phyloP scores from a whole-genome alignment of 208 protist species.

The Crithidia acanthocephali region DNA sequence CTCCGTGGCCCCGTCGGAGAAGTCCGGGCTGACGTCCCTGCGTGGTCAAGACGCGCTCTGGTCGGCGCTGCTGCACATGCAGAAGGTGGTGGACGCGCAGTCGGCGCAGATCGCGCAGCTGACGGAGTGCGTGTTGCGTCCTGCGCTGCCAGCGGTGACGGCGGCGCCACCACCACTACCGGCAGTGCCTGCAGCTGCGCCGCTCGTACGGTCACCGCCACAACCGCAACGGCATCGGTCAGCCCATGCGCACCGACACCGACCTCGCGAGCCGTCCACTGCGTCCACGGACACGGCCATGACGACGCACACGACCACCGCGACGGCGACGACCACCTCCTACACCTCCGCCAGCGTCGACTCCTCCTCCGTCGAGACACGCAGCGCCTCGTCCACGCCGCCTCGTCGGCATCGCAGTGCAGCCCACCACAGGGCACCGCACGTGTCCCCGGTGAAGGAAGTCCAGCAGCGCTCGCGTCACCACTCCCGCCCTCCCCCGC shows the following conservation, averaged over 20 bases:
- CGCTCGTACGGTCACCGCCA: neutral
- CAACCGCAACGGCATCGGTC: neutral
- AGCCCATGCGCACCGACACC: neutral
- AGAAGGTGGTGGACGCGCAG: conserved; percentile 8
- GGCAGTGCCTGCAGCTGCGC: too few relatives aligned
- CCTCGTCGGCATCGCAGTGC: neutral
- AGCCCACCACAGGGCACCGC: neutral
- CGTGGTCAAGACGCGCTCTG: conserved; percentile 13
- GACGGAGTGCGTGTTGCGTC: neutral
- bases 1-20: neutral
- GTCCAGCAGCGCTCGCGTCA: neutral
- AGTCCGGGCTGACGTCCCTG: conserved; percentile 1
- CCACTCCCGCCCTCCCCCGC: neutral
- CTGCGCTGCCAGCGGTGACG: too few relatives aligned
- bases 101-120: conserved; percentile 16
- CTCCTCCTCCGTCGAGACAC: neutral
- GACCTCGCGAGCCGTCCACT: neutral
- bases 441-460: neutral
- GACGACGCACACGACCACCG: neutral
- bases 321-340: neutral
- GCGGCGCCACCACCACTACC: too few relatives aligned
- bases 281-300: neutral
- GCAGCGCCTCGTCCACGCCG: neutral
- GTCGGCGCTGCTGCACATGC: conserved; percentile 15
- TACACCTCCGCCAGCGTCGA: neutral